A percentile compares a stretch with the other conserved stretches of the same genome.
Evolutionary conservation across 2,329 filamentous ascomycete species (phyloP).

Genomic region (Hymenoscyphus fructigenus): DNA sequence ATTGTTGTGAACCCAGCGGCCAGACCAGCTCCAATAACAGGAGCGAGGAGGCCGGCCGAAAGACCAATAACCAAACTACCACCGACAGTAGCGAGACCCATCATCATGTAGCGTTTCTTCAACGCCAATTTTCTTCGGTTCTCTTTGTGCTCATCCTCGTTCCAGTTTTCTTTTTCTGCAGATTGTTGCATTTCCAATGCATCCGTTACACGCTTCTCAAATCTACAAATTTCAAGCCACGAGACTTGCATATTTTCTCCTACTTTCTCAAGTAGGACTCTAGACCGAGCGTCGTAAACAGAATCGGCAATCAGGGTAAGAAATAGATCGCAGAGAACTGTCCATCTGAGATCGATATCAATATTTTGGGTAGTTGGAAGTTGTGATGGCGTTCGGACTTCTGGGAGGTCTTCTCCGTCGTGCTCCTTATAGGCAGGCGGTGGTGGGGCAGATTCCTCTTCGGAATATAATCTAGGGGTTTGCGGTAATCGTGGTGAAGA

Average conservation of each 20-base stretch:
- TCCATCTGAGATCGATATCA: constrained; percentile 96
- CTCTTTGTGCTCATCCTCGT: constrained; percentile 93
- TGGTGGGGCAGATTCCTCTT: constrained; percentile 50
- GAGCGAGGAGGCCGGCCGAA: constrained; percentile 86
- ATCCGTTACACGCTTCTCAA: constrained; percentile 96
- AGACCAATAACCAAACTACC: constrained; percentile 93
- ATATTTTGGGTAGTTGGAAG: constrained; percentile 79
- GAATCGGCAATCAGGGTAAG: constrained; percentile 95
- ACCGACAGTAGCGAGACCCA: constrained; percentile 95
- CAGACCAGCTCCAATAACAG: constrained; percentile 89
- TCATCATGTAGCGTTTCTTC: constrained; percentile 84
- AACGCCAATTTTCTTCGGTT: constrained; percentile 75
- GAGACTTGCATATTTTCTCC: constrained; percentile 76
- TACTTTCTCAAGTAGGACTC: constrained; percentile 79
- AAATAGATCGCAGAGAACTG: constrained; percentile 92
- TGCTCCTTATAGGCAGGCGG: constrained; percentile 63
- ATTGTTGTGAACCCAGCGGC: constrained; percentile 95
- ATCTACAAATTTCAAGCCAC: constrained; percentile 92
- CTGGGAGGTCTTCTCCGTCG: constrained; percentile 69
- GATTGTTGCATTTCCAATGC: constrained; percentile 97
- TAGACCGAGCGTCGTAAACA: constrained; percentile 84
- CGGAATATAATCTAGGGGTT: constrained; percentile 22
- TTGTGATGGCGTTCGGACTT: constrained; percentile 79
- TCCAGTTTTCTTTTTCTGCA: constrained; percentile 94
- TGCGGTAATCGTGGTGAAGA: constrained; percentile 22